Conservation (phyloP, 139 green algal species). For the Picocystis salinarum region DNA sequence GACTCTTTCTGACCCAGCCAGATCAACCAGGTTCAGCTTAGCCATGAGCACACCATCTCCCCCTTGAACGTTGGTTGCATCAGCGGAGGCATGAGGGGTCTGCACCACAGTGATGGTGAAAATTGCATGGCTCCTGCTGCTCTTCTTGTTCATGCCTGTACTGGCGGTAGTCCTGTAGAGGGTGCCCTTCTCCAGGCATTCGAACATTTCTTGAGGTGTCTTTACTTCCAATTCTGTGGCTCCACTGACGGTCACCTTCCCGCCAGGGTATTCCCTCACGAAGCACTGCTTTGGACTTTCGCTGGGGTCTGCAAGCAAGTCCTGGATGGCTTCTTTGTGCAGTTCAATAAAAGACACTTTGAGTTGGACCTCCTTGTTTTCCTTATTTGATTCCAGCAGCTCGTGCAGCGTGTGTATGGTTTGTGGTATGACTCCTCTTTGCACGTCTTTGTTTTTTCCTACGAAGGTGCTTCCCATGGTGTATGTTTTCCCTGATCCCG, state of each 20-base stretch:
- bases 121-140: constrained; percentile 72
- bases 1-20: constrained; percentile 70
- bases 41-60: constrained; percentile 12
- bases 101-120: constrained; percentile 95
- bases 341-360: constrained; percentile 83
- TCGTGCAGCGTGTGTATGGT: neutral
- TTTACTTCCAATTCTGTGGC: constrained; percentile 56
- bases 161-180: constrained; percentile 52
- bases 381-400: neutral
- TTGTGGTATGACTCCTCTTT: constrained; percentile 1
- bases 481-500: neutral
- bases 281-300: constrained; percentile 17
- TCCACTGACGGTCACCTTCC: constrained; percentile 53
- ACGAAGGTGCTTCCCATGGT: neutral
- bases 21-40: constrained; percentile 15
- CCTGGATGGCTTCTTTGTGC: constrained; percentile 73
- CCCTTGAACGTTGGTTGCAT: constrained; percentile 4
- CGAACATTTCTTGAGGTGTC: constrained; percentile 49
- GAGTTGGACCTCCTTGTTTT: constrained; percentile 38
- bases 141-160: constrained; percentile 77
- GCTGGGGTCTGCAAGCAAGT: constrained; percentile 36
- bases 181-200: constrained; percentile 52
- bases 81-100: neutral
- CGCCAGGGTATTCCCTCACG: constrained; percentile 51
- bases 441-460: neutral